These are phyloP conservation scores for Oryza rufipogon DNA, from an alignment of 176 grass and related monocot genomes.

Conservation along the genomic window DNA sequence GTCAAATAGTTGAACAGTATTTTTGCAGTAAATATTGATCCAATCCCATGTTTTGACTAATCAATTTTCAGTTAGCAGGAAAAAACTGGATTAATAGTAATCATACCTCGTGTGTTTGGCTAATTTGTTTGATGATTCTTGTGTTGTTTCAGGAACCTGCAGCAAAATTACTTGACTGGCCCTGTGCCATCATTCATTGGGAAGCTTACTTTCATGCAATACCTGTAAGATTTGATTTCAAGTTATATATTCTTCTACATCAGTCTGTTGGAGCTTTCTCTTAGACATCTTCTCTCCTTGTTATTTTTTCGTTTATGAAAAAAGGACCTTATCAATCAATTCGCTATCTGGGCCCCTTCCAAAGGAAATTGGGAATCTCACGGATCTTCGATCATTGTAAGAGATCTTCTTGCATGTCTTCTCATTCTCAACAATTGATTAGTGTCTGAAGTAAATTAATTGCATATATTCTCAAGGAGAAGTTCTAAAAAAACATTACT, in stretches of 20 bases:
- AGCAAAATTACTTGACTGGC: constrained; percentile 58
- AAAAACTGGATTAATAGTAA: no score
- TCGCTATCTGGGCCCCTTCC: not conserved
- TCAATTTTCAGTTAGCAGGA: not conserved
- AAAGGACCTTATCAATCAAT: not conserved
- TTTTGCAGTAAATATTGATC: not conserved
- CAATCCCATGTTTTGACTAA: not conserved
- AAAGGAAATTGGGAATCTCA: not conserved
- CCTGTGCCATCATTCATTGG: constrained; percentile 66
- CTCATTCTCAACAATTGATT: not conserved
- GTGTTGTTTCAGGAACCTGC: constrained; percentile 50
- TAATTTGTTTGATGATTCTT: not conserved
- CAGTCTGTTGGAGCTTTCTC: not conserved
- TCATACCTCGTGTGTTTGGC: not conserved
- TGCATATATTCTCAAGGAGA: not conserved
- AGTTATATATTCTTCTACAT: not conserved
- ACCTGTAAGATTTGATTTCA: constrained; percentile 43
- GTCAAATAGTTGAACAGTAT: not conserved
- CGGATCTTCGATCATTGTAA: not conserved
- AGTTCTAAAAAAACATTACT: not conserved
- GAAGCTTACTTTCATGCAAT: constrained; percentile 57
- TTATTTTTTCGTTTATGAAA: not conserved
- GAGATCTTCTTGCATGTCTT: not conserved
- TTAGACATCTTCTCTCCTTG: not conserved
- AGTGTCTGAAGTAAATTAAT: not conserved